These are phyloP conservation scores for Lactarius trivialis DNA, from an alignment of 768 basidiomycete genomes.

Conservation along the genomic window DNA sequence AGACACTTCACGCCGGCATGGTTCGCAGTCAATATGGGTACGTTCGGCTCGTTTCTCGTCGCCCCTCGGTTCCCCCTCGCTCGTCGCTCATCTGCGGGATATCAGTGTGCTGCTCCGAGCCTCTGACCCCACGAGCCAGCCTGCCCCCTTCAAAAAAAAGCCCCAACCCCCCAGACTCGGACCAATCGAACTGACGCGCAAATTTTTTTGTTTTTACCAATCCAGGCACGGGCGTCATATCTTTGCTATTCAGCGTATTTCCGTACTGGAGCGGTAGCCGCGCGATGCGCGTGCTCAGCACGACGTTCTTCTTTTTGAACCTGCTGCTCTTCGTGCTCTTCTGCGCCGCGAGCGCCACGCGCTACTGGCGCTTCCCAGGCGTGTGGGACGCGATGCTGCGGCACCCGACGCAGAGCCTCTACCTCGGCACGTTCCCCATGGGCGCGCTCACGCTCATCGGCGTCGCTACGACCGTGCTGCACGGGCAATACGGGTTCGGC, in stretches of 20 bases:
- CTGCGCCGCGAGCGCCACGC: slow-evolving; percentile 36
- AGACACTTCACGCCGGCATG: slow-evolving; percentile 52
- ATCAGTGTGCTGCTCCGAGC: too few species aligned
- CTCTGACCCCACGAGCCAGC: too few species aligned
- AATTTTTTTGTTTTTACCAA: too few species aligned
- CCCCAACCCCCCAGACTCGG: too few species aligned
- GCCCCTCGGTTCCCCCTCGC: too few species aligned
- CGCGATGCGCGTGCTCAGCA: slow-evolving; percentile 36
- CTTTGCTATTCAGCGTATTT: slow-evolving; percentile 27
- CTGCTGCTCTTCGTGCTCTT: slow-evolving; percentile 34
- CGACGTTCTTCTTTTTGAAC: slow-evolving; percentile 49
- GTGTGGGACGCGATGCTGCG: slow-evolving; percentile 42
- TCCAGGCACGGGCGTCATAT: slow-evolving; percentile 36
- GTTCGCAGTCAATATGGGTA: slow-evolving; percentile 52
- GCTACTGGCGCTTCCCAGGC: slow-evolving; percentile 50
- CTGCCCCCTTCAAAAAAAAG: too few species aligned
- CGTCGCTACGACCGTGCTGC: slow-evolving; percentile 41
- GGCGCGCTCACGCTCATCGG: slow-evolving; percentile 53
- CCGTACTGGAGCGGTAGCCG: slow-evolving; percentile 26
- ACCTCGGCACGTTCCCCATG: slow-evolving; percentile 49
- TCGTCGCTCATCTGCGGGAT: too few species aligned
- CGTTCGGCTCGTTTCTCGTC: slow-evolving; percentile 10
- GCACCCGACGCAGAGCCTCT: slow-evolving; percentile 47
- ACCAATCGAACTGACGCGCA: too few species aligned
- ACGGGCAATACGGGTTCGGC: slow-evolving; percentile 41